Percentiles rank a stretch among this genome's conserved stretches.
phyloP scores from a whole-genome alignment of 352 stramenopile genomes.

The Globisporangium nunn region DNA sequence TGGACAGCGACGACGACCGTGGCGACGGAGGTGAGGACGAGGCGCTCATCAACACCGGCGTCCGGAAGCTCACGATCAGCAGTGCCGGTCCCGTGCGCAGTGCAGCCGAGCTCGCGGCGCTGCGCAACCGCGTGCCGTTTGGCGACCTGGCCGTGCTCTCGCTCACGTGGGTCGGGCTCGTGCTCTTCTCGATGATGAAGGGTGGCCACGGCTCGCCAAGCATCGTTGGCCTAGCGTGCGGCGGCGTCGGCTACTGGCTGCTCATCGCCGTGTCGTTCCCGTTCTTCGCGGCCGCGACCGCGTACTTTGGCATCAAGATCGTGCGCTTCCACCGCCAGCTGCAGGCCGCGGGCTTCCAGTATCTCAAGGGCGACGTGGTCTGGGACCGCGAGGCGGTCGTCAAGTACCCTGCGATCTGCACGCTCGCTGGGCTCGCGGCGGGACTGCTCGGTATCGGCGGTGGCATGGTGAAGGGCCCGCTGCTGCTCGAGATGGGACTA shows the following conservation, averaged over 20 bases:
- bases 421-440: constrained; percentile 59
- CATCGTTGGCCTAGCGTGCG: constrained; percentile 62
- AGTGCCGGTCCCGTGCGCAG: constrained; percentile 15
- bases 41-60: constrained; percentile 35
- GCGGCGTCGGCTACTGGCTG: constrained; percentile 59
- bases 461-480: constrained; percentile 87
- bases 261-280: constrained; percentile 55
- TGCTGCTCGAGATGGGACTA: constrained; percentile 88
- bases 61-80: constrained; percentile 30
- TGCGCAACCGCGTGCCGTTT: constrained; percentile 44
- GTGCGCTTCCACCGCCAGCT: constrained; percentile 48
- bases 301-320: constrained; percentile 77
- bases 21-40: constrained; percentile 59
- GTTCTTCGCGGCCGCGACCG: constrained; percentile 61
- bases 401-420: constrained; percentile 71
- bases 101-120: constrained; percentile 47
- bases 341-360: constrained; percentile 82
- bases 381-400: constrained; percentile 90
- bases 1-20: constrained; percentile 20
- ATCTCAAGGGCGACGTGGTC: constrained; percentile 93
- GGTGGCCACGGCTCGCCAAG: constrained; percentile 71
- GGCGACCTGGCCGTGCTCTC: constrained; percentile 61
- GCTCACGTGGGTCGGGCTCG: constrained; percentile 69
- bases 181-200: constrained; percentile 75
- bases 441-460: constrained; percentile 85